These are phyloP conservation scores for Coemansia sp. DNA, from an alignment of 192 early-diverging fungal genomes.

Conservation along the genomic window DNA sequence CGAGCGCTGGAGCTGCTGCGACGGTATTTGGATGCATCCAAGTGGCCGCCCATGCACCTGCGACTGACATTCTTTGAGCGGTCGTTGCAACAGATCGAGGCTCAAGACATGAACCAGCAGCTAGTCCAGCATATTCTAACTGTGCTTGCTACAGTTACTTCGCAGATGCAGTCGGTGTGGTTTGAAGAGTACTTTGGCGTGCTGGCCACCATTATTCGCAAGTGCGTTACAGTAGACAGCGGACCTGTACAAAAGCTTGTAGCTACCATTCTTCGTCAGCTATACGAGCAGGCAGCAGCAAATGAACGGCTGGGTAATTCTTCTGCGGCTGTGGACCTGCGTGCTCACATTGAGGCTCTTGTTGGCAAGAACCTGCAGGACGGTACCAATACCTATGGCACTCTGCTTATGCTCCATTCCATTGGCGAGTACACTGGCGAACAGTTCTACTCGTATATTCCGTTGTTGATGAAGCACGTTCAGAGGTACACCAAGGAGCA, in stretches of 20 bases:
- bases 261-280: constrained; percentile 66
- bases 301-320: constrained; percentile 41
- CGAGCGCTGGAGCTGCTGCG: constrained; percentile 36
- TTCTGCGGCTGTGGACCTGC: constrained; percentile 52
- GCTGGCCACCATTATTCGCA: constrained; percentile 38
- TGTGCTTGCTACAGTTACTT: constrained; percentile 39
- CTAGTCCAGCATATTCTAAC: constrained; percentile 49
- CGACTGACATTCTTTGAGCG: constrained; percentile 52
- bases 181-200: constrained; percentile 51
- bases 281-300: constrained; percentile 59
- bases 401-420: constrained; percentile 67
- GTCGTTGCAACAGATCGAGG: constrained; percentile 49
- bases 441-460: constrained; percentile 68
- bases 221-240: constrained; percentile 70
- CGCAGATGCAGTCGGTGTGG: constrained; percentile 50
- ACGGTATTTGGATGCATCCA: constrained; percentile 35
- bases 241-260: constrained; percentile 68
- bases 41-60: constrained; percentile 46
- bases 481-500: constrained; percentile 86
- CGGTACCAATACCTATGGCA: constrained; percentile 63
- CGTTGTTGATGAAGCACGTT: constrained; percentile 77
- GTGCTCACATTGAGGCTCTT: constrained; percentile 59
- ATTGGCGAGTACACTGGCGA: constrained; percentile 61
- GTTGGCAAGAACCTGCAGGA: constrained; percentile 68
- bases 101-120: constrained; percentile 49